Evolutionary conservation across 2,329 filamentous ascomycete species (phyloP), one percentile per base, ranked within the genome.

Genomic region (Kalaharituber pfeilii): DNA sequence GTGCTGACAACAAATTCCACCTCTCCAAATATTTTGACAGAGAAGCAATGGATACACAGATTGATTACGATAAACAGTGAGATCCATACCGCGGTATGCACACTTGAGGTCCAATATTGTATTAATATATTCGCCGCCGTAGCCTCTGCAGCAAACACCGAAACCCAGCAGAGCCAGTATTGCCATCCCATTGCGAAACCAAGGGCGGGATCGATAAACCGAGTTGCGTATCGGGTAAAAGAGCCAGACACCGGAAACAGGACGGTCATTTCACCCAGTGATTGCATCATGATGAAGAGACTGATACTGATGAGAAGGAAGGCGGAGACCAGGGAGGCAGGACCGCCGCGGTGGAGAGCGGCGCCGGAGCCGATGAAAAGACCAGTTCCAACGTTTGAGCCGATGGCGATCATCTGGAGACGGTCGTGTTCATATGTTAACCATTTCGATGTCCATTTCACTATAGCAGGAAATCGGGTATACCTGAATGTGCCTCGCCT

Each of bases 351-450:
- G 1, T 76, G 72, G 30, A 81, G 66, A 3, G 76, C 74, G 62
- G 75, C 76, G 8, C 78, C 78, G 0, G 76, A 78, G 28, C 78
- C 78, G 4, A 82, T 69, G 59, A 81, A 81, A 3, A 81, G 66
- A 2, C 78, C 78, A 0, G 78, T 80, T 6, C 76, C 75, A 49
- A 78, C 77, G 1, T 75, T 78, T 33, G 75, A 75, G 20, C 73
- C 75, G 50, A 78, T 75, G 42, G 79, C 79, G 57, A 82, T 79
- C 77, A 82, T 81, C 67, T 81, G 78, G 9, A 81, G 75, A 64
- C 13, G 20, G 42, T 15, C 13, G 1, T 36, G 30, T 36, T 36
- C 81, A 79, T n/a, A 78, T 73, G 15, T 55, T 52, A 49, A 36
- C 9, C 30, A 36, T n/a, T 9, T 36, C n/a, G 30, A 36, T 36